Base-by-base conservation (phyloP, 345 rosid species). In the Bretschneidera sinensis region DNA sequence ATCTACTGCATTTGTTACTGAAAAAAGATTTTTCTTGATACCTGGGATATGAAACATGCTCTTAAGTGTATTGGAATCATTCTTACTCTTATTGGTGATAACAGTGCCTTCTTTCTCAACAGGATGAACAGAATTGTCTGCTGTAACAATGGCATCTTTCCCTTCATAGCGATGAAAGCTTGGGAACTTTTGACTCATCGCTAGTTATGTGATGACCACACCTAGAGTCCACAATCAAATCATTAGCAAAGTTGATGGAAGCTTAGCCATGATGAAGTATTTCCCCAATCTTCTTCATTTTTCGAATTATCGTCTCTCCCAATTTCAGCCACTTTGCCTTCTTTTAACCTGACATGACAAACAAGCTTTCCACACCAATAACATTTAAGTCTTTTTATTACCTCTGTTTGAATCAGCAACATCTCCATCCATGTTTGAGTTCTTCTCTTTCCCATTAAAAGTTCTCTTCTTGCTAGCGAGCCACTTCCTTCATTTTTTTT, bases 11-110 rank as follows among this genome's bases (percentile, higher is more conserved):
- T 66, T 60, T 5, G 47, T 21, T 6, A 62, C 21, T n/a, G n/a
- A n/a, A n/a, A n/a, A n/a, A n/a, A n/a, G n/a, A 43, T 60, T 67
- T 43, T 60, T 60, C 48, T 1, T 25, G 24, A 60, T n/a, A 2
- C 52, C 21, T 1, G 52, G 65, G 6, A 72, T 60, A 72, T 72
- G 61, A n/a, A 48, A 71, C 5, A 67, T 35, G n/a, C 49, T 62
- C 4, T 67, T 62, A 0, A 62, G 43, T 17, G 61, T 52, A 39
- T 63, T 63, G 28, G 31, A 24, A 0, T 19, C 21, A 43, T 24
- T 59, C 8, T 58, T 22, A 22, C 50, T 52, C 24, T 35, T 39
- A 7, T 64, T 20, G 17, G 54, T 31, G 51, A 65, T 1, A 21
- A 64, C 14, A 8, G 35, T 60, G 5, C 59, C 67, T 61, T 63